Conservation (phyloP, 2,329 filamentous ascomycete genomes). For the Metarhizium rileyi region DNA sequence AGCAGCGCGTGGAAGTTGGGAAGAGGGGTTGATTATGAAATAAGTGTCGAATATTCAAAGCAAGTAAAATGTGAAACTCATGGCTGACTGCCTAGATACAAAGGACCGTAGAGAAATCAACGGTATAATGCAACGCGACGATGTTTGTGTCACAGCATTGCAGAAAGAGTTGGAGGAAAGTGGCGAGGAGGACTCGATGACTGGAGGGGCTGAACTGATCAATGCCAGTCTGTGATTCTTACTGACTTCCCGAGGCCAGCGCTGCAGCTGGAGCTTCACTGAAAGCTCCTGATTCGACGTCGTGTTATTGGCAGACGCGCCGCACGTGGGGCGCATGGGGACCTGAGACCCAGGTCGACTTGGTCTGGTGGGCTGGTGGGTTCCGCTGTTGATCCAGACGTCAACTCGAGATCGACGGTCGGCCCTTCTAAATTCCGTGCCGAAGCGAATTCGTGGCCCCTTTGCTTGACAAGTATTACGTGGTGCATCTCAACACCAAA, state of each 20-base stretch:
- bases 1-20: neutral
- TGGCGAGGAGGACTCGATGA: neutral
- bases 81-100: neutral
- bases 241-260: no score
- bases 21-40: neutral
- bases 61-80: neutral
- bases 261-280: neutral
- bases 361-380: neutral
- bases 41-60: neutral
- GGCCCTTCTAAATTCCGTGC: constrained; percentile 14
- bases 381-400: no score
- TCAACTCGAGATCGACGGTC: constrained; percentile 3
- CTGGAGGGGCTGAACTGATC: neutral
- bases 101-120: neutral
- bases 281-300: neutral
- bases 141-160: neutral
- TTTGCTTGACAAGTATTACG: constrained; percentile 1
- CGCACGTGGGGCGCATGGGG: neutral
- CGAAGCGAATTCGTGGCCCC: constrained; percentile 12
- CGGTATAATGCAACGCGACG: neutral
- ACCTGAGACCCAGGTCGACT: neutral
- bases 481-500: neutral
- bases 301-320: constrained; percentile 5
- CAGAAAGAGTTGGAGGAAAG: neutral
- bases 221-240: neutral